Conservation (phyloP, 768 basidiomycete species). For the Hypsizygus marmoreus region DNA sequence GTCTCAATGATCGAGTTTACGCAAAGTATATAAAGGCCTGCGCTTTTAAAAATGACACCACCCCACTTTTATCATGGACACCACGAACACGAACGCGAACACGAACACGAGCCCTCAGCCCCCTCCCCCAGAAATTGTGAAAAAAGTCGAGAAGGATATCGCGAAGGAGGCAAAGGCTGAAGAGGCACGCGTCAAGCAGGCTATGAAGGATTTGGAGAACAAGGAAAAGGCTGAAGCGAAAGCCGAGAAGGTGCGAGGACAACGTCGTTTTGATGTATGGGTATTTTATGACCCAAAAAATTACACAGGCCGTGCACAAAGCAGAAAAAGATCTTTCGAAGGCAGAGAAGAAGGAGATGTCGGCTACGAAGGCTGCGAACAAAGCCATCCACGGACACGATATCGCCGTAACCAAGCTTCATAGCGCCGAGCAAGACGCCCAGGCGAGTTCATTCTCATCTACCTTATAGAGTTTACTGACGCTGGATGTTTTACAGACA, state of each 20-base stretch:
- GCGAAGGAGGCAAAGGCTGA: constrained; percentile 16
- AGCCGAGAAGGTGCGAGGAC: constrained; percentile 11
- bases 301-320: constrained; percentile 9
- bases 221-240: constrained; percentile 13
- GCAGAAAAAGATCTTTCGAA: constrained; percentile 29
- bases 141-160: constrained; percentile 16
- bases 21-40: no score
- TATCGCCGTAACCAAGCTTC: constrained; percentile 41
- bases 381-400: constrained; percentile 57
- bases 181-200: constrained; percentile 10
- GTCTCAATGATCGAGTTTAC: no score
- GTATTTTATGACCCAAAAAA: neutral
- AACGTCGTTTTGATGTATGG: neutral
- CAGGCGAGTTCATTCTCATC: constrained; percentile 32
- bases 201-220: constrained; percentile 14
- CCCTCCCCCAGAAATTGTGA: constrained; percentile 5
- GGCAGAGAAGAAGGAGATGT: constrained; percentile 51
- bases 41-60: no score
- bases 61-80: constrained; percentile 2
- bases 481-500: constrained; percentile 4
- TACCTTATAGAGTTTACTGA: no score
- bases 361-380: constrained; percentile 49
- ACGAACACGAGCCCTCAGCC: neutral
- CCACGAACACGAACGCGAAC: no score
- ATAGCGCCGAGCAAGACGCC: constrained; percentile 44